Conservation (phyloP, 495 filamentous ascomycete genomes). For the Neurospora discreta region DNA sequence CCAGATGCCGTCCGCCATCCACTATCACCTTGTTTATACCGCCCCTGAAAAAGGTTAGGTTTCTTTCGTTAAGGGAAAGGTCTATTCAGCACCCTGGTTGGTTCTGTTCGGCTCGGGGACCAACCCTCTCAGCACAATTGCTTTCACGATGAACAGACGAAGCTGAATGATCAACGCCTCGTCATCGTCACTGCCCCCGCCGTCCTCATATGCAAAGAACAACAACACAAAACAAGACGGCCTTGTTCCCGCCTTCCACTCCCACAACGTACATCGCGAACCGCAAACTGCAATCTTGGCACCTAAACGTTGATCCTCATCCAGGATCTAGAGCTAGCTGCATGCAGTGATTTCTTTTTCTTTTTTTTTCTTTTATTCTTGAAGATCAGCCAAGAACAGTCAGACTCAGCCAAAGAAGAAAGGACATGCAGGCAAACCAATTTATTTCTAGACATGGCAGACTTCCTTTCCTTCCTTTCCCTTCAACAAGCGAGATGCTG, state of each 20-base stretch:
- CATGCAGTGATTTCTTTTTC: background rate
- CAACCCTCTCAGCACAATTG: background rate
- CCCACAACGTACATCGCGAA: background rate
- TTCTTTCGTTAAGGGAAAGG: background rate
- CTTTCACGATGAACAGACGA: too few relatives aligned
- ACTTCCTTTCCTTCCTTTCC: background rate
- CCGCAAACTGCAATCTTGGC: background rate
- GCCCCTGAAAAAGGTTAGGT: background rate
- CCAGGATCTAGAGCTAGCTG: background rate
- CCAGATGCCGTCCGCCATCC: background rate
- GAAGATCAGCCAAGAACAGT: background rate
- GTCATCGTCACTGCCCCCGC: background rate
- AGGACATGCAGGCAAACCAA: background rate
- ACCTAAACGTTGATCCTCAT: background rate
- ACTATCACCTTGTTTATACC: background rate
- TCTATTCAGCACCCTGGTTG: background rate
- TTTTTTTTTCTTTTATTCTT: too few relatives aligned
- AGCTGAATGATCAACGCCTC: background rate
- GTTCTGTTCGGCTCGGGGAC: background rate
- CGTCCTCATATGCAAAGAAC: background rate
- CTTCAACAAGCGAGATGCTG: background rate
- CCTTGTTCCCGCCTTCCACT: background rate
- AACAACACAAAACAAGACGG: background rate
- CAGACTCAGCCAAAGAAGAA: background rate
- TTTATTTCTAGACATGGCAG: background rate